phyloP scores from a whole-genome alignment of 805 yeast genomes.

The Clavispora fructus region DNA sequence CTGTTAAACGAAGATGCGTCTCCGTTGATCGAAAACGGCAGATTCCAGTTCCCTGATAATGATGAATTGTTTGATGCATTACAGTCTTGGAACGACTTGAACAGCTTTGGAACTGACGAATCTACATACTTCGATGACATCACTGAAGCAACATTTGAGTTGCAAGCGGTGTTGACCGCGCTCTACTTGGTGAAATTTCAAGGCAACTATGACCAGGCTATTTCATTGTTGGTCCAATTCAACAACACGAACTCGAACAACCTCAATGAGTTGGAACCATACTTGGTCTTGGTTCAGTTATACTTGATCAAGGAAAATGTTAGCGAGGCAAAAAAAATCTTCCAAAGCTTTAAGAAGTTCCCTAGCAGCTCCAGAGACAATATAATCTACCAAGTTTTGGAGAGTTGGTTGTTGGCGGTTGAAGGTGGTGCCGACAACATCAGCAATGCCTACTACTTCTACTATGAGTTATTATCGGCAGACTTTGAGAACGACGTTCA shows the following conservation, averaged over 20 bases:
- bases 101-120: conserved; percentile 39
- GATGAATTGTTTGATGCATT: conserved; percentile 32
- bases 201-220: conserved; percentile 34
- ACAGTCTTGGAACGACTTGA: conserved; percentile 40
- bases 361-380: conserved; percentile 49
- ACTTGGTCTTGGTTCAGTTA: conserved; percentile 36
- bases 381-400: conserved; percentile 70
- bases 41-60: conserved; percentile 27
- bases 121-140: conserved; percentile 39
- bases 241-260: conserved; percentile 14
- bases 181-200: conserved; percentile 32
- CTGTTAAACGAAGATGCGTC: conserved; percentile 37
- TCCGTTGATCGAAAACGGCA: conserved; percentile 32
- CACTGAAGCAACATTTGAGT: conserved; percentile 27
- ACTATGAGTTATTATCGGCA: conserved; percentile 70
- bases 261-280: conserved; percentile 35
- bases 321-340: conserved; percentile 28
- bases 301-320: conserved; percentile 34
- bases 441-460: conserved; percentile 49
- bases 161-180: conserved; percentile 38
- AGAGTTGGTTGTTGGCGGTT: conserved; percentile 53
- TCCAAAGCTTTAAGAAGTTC: conserved; percentile 25
- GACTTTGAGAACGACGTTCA: conserved; percentile 34
- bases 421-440: conserved; percentile 40
- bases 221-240: conserved; percentile 24